phyloP scores from a whole-genome alignment of 768 basidiomycete genomes.

The Termitomyces sp. region DNA sequence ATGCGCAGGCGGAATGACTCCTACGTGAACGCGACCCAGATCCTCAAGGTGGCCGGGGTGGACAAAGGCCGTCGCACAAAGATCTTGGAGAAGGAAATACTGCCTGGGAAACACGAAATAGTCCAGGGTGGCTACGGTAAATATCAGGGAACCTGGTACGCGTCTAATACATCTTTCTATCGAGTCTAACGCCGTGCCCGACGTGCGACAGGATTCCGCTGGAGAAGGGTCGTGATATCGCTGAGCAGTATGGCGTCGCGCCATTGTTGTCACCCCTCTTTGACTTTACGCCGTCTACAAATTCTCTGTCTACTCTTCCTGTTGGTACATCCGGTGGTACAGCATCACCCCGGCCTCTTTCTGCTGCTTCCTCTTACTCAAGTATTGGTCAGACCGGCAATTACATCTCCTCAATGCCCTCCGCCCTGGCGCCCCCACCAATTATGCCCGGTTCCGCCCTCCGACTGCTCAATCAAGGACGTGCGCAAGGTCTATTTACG shows the following conservation, averaged over 20 bases:
- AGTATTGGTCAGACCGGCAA: slow-evolving; percentile 40
- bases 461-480: slow-evolving; percentile 77
- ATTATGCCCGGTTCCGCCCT: slow-evolving; percentile 87
- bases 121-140: slow-evolving; percentile 99
- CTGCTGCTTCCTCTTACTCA: slow-evolving; percentile 65
- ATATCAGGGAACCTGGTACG: slow-evolving; percentile 98
- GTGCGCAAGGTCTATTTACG: slow-evolving; percentile 82
- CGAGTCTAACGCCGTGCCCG: not conserved
- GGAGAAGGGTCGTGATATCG: slow-evolving; percentile 89
- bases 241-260: slow-evolving; percentile 86
- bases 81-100: slow-evolving; percentile 95
- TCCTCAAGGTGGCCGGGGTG: slow-evolving; percentile 96
- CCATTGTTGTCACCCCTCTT: slow-evolving; percentile 86
- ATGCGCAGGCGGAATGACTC: slow-evolving; percentile 95
- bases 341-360: slow-evolving; percentile 58
- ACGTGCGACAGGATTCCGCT: slow-evolving; percentile 78
- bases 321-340: slow-evolving; percentile 40
- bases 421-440: slow-evolving; percentile 68
- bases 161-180: slow-evolving; percentile 5
- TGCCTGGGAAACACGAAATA: slow-evolving; percentile 94
- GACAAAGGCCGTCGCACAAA: slow-evolving; percentile 96
- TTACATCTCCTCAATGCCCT: slow-evolving; percentile 41
- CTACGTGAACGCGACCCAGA: slow-evolving; percentile 98
- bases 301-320: slow-evolving; percentile 65
- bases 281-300: slow-evolving; percentile 81